A percentile compares a stretch with the other conserved stretches of the same genome.
These are phyloP conservation scores for Backusella psychrophila DNA, from an alignment of 192 early-diverging fungal genomes.

Conservation along the genomic window DNA sequence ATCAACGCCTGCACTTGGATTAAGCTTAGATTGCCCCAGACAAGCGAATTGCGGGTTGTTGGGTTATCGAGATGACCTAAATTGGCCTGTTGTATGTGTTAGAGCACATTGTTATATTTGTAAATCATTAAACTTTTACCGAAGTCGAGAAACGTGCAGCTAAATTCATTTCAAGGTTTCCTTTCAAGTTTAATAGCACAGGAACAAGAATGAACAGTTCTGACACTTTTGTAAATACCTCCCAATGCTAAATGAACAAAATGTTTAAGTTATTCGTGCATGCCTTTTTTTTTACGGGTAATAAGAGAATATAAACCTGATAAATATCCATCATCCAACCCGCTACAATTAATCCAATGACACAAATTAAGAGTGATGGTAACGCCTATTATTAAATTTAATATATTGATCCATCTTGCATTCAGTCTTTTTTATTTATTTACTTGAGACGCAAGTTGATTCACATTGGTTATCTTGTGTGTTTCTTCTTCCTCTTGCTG, in stretches of 20 bases:
- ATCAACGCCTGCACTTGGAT: conserved; percentile 72
- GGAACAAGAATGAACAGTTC: conserved; percentile 86
- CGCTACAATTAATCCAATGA: conserved; percentile 65
- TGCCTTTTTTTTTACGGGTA: not conserved
- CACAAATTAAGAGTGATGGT: conserved; percentile 67
- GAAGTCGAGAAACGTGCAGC: conserved; percentile 82
- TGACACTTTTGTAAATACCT: conserved; percentile 64
- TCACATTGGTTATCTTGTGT: not conserved
- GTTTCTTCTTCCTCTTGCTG: not conserved
- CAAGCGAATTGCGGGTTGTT: conserved; percentile 47
- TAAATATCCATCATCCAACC: conserved; percentile 69
- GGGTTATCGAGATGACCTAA: conserved; percentile 62
- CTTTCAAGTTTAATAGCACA: conserved; percentile 84
- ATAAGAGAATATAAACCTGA: conserved; percentile 39
- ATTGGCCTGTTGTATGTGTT: conserved; percentile 49
- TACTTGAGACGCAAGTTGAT: conserved; percentile 15
- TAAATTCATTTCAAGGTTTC: conserved; percentile 91
- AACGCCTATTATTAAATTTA: conserved; percentile 40
- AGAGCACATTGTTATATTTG: not conserved
- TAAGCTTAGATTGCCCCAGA: conserved; percentile 73
- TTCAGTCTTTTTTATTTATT: not conserved
- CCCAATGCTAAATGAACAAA: conserved; percentile 48
- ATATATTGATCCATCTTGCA: not conserved
- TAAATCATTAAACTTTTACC: conserved; percentile 45
- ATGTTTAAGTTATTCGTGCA: not conserved